Conservation (phyloP, 163 green algal genomes). For the Picocystis sp. region DNA sequence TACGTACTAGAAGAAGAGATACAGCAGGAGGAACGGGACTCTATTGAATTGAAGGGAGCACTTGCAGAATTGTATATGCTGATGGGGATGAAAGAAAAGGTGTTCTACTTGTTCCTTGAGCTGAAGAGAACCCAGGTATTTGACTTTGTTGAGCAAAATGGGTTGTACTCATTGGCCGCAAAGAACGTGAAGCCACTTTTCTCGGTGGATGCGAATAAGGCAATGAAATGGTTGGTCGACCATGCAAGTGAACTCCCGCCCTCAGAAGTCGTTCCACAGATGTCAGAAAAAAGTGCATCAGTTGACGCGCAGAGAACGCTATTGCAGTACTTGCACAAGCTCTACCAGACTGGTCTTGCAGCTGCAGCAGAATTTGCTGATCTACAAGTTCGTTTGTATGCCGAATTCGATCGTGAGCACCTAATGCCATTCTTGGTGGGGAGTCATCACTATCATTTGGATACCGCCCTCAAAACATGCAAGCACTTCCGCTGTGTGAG, state of each 20-base stretch:
- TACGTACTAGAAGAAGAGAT: constrained; percentile 8
- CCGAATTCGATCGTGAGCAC: constrained; percentile 44
- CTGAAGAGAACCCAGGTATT: constrained; percentile 48
- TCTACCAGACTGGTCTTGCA: constrained; percentile 44
- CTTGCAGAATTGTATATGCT: constrained; percentile 59
- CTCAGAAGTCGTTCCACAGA: constrained; percentile 28
- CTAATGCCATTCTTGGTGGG: constrained; percentile 64
- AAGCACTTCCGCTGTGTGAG: constrained; percentile 35
- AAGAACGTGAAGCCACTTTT: constrained; percentile 35
- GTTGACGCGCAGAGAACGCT: constrained; percentile 39
- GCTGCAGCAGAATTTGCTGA: constrained; percentile 43
- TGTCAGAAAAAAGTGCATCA: constrained; percentile 23
- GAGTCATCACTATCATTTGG: constrained; percentile 57
- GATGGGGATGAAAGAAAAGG: constrained; percentile 45
- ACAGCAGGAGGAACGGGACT: no score
- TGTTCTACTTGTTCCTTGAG: constrained; percentile 58
- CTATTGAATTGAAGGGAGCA: constrained; percentile 24
- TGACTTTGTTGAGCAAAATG: constrained; percentile 52
- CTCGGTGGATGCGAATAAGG: constrained; percentile 38
- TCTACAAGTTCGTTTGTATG: constrained; percentile 71
- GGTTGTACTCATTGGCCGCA: constrained; percentile 18
- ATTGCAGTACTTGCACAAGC: constrained; percentile 59
- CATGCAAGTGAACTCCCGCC: constrained; percentile 40
- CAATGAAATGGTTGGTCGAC: constrained; percentile 47
- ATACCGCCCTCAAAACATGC: constrained; percentile 55